Base-by-base conservation (phyloP, 192 early-diverging fungal species). In the Paraglomus occultum region DNA sequence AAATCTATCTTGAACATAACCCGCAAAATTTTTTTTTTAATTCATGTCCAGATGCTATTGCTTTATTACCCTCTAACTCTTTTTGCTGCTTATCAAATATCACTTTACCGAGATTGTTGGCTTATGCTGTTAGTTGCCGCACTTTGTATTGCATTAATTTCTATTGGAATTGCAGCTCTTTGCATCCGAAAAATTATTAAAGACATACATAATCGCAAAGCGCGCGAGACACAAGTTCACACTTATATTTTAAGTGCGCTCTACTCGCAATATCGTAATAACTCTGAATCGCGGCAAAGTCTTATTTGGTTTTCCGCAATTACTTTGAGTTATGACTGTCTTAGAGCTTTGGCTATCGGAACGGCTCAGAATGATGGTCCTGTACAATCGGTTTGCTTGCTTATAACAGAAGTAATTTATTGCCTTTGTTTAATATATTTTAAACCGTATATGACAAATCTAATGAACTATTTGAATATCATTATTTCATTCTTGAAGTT, bases 41-140 rank as follows among this genome's bases (percentile, higher is more conserved):
- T 15, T 38, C 20, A 14, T 39, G 23, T 51, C 17, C 42, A 65
- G 63, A 8, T 65, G 14, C 6, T 65, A 43, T 39, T 65, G 15
- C 51, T 65, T 51, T 65, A 65, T 38, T 65, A 65, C 40, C 63
- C 63, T 20, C 10, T 65, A 51, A 65, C 63, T 6, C 23, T 65
- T n/a, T 51, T 65, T 17, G 1, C 63, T 23, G 0, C 8, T 8
- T 65, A 65, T 65, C 63, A 65, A 65, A 11, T 65, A 14, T 48
- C 22, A 20, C 20, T 50, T 50, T 11, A 49, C 31, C 14, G 51
- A 9, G 48, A 65, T n/a, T 65, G 63, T 14, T 51, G 46, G 23
- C 12, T 65, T 2, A 40, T 65, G 12, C 22, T 65, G 48, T 8
- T 65, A 5, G 31, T 65, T 65, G 20, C 63, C 4, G 63, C 6